These are phyloP conservation scores for Apocynum venetum DNA, from an alignment of 257 asterid species.

Conservation along the genomic window DNA sequence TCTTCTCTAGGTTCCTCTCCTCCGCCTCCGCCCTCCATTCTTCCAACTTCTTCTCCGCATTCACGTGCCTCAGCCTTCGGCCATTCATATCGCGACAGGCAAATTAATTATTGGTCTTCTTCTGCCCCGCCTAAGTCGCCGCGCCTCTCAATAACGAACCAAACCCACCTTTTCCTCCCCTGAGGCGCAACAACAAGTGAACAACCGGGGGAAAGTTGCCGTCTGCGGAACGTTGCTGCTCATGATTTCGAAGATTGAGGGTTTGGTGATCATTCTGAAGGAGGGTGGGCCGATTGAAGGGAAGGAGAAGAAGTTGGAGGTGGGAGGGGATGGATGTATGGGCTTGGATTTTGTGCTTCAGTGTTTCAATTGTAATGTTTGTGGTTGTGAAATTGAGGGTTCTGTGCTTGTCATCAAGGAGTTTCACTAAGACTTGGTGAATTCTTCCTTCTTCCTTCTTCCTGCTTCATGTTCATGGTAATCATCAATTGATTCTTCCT, in stretches of 20 bases:
- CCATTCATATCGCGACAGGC: constrained; percentile 99
- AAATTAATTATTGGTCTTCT: constrained; percentile 83
- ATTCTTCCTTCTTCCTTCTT: constrained; percentile 9
- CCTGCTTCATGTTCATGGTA: constrained; percentile 8
- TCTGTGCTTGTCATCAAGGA: constrained; percentile 67
- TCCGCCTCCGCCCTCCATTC: constrained; percentile 92
- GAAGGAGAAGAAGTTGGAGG: constrained; percentile 47
- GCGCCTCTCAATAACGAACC: constrained; percentile 93
- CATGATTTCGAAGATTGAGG: constrained; percentile 22
- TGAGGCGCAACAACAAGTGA: constrained; percentile 51
- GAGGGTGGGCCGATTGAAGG: constrained; percentile 20
- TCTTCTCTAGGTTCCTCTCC: constrained; percentile 85
- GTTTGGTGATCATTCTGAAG: constrained; percentile 33
- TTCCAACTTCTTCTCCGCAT: constrained; percentile 93
- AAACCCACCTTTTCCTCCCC: constrained; percentile 98
- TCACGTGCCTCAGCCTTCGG: constrained; percentile 93
- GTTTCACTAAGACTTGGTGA: constrained; percentile 56
- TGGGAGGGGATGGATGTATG: constrained; percentile 57
- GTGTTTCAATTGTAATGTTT: constrained; percentile 37
- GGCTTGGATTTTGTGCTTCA: constrained; percentile 51
- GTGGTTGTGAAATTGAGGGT: constrained; percentile 49
- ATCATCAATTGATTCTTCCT: neutral
- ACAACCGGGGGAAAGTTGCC: constrained; percentile 41
- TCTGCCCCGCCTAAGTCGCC: constrained; percentile 97
- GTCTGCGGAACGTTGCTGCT: neutral